These are phyloP conservation scores for Penicillium vulpinum DNA, from an alignment of 2,329 filamentous ascomycete species.

Conservation along the genomic window DNA sequence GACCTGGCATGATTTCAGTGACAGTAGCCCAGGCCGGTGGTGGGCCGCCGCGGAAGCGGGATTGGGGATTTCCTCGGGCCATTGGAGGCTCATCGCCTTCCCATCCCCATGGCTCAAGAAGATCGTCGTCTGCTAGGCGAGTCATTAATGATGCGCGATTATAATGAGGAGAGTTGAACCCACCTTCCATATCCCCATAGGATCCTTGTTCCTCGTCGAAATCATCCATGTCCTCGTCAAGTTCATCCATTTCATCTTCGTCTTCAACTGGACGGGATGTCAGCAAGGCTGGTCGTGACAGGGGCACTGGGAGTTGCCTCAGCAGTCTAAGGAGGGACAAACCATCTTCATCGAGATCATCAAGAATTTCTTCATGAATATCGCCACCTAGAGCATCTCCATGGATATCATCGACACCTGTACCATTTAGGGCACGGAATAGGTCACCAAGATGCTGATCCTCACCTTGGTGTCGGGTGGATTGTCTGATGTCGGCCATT, in stretches of 20 bases:
- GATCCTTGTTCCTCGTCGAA: slow-evolving; percentile 48
- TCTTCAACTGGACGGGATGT: slow-evolving; percentile 59
- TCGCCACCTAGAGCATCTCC: slow-evolving; percentile 52
- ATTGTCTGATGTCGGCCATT: slow-evolving; percentile 42
- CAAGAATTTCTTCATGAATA: slow-evolving; percentile 46
- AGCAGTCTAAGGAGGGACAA: slow-evolving; percentile 19
- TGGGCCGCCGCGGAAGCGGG: slow-evolving; percentile 59
- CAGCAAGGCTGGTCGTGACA: slow-evolving; percentile 12
- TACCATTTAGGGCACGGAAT: slow-evolving; percentile 46
- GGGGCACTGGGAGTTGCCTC: neutral
- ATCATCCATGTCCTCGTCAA: slow-evolving; percentile 49
- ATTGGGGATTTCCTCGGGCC: slow-evolving; percentile 47
- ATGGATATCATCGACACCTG: slow-evolving; percentile 45
- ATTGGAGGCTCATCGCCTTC: slow-evolving; percentile 54
- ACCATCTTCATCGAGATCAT: slow-evolving; percentile 61
- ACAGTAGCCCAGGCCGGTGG: slow-evolving; percentile 64
- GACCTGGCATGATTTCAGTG: slow-evolving; percentile 57
- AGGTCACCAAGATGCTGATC: slow-evolving; percentile 48
- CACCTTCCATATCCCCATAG: slow-evolving; percentile 41
- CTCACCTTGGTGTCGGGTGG: slow-evolving; percentile 40
- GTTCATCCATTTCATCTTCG: slow-evolving; percentile 49
- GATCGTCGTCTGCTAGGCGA: slow-evolving; percentile 35
- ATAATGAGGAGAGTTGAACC: neutral
- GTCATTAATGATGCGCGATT: slow-evolving; percentile 33
- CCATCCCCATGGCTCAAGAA: slow-evolving; percentile 52